A percentile compares a stretch with the other conserved stretches of the same genome.
These are phyloP conservation scores for Aspergillus fumigatus DNA, from an alignment of 2,329 filamentous ascomycete genomes.

Conservation along the genomic window DNA sequence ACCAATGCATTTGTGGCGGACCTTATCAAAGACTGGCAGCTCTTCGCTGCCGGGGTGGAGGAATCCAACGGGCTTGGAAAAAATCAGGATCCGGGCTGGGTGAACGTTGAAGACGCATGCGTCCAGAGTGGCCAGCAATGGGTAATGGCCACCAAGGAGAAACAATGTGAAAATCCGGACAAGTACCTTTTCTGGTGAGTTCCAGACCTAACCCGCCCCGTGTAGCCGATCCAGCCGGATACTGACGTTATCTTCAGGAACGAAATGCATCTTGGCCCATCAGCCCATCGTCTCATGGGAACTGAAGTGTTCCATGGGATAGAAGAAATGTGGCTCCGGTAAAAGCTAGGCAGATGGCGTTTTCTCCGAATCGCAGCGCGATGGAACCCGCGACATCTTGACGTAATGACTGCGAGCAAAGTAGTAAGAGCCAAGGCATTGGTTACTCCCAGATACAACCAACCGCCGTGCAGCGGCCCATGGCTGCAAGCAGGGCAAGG, in stretches of 20 bases:
- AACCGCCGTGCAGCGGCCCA: constrained; percentile 1
- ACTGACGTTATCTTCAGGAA: constrained; percentile 28
- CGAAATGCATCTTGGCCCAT: constrained; percentile 38
- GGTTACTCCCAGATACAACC: constrained; percentile 6
- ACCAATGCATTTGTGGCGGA: constrained; percentile 37
- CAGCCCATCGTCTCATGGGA: constrained; percentile 35
- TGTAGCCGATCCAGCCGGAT: constrained; percentile 1
- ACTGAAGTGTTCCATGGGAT: constrained; percentile 35
- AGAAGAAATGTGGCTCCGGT: constrained; percentile 28
- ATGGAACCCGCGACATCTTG: neutral
- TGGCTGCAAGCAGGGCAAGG: neutral
- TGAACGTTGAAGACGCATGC: constrained; percentile 35
- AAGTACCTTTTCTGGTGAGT: constrained; percentile 41
- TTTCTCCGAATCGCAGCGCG: neutral
- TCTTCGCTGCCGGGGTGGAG: constrained; percentile 31
- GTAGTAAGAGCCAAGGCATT: neutral
- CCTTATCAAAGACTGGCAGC: constrained; percentile 36
- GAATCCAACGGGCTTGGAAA: constrained; percentile 32
- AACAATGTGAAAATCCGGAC: constrained; percentile 31
- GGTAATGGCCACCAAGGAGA: constrained; percentile 29
- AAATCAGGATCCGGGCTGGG: constrained; percentile 31
- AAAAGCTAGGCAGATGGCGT: constrained; percentile 3
- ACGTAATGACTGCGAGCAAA: constrained; percentile 1
- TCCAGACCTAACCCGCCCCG: neutral
- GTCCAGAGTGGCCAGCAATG: constrained; percentile 22